Evolutionary conservation across 78 protist species (phyloP).

Genomic region (Speleostelium caveatum): DNA sequence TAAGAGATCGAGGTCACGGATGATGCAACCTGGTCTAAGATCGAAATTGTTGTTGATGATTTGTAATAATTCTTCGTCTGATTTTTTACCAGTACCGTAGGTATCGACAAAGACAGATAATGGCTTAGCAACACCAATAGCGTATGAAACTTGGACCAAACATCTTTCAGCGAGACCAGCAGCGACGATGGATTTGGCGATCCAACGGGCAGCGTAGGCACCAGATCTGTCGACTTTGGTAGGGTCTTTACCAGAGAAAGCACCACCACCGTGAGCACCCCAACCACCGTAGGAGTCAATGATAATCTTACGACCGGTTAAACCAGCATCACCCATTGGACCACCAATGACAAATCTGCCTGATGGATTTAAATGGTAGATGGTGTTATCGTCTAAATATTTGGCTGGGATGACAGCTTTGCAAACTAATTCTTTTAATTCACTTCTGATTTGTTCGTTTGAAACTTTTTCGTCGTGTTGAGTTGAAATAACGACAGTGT

Average conservation of each 20-base stretch:
- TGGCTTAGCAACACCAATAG: conserved; percentile 99
- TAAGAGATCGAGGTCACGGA: conserved; percentile 89
- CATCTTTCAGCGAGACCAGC: conserved; percentile 94
- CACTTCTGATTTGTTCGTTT: conserved; percentile 92
- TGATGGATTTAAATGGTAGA: conserved; percentile 98
- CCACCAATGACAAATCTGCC: conserved; percentile 99
- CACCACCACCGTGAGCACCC: conserved; percentile 99
- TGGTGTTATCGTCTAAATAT: conserved; percentile 96
- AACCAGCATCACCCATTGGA: conserved; percentile 99
- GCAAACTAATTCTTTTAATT: conserved; percentile 92
- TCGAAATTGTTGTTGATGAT: conserved; percentile 98
- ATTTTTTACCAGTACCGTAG: conserved; percentile 96
- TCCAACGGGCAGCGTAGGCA: conserved; percentile 99
- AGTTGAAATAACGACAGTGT: conserved; percentile 98
- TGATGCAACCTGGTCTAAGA: conserved; percentile 96
- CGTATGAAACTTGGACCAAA: conserved; percentile 99
- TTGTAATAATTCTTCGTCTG: conserved; percentile 90
- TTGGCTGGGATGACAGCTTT: conserved; percentile 94
- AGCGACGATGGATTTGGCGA: conserved; percentile 99
- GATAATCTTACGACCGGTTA: conserved; percentile 99
- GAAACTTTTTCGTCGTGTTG: conserved; percentile 98
- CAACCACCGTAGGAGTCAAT: conserved; percentile 99
- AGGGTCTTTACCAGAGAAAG: conserved; percentile 99
- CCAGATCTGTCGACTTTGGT: conserved; percentile 99
- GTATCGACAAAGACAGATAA: conserved; percentile 97